These are phyloP conservation scores for Tolypocladium sp. DNA, from an alignment of 2,329 filamentous ascomycete genomes.

Conservation along the genomic window DNA sequence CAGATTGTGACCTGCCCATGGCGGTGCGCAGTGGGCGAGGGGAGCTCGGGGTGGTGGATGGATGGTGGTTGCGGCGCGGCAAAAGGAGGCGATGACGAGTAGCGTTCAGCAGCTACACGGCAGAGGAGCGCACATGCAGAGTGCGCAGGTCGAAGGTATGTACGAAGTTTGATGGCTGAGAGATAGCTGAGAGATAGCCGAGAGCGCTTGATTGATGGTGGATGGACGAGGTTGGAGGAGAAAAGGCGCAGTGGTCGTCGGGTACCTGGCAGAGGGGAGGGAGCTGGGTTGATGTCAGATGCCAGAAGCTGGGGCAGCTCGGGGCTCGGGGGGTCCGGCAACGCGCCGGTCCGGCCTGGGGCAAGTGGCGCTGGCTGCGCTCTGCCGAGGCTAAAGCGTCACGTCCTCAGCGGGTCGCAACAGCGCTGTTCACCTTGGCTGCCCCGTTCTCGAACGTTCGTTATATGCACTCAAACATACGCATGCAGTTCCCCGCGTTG, in stretches of 20 bases:
- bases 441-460: too few species aligned
- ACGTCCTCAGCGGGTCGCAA: not conserved
- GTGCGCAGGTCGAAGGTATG: not conserved
- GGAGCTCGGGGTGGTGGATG: not conserved
- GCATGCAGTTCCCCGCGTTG: not conserved
- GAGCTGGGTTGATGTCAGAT: not conserved
- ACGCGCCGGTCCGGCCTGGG: not conserved
- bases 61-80: slow-evolving; percentile 1
- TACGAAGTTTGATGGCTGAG: not conserved
- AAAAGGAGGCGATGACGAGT: not conserved
- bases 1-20: slow-evolving; percentile 32
- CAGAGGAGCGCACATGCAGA: not conserved
- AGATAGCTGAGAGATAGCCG: not conserved
- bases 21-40: slow-evolving; percentile 8
- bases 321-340: not conserved
- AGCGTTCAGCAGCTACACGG: not conserved
- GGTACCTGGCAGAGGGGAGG: not conserved
- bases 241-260: not conserved
- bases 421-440: too few species aligned
- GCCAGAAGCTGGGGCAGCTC: not conserved
- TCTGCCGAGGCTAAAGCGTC: slow-evolving; percentile 9
- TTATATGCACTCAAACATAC: not conserved
- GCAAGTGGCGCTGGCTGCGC: not conserved
- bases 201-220: not conserved
- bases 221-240: not conserved